Base-by-base conservation (phyloP, 805 yeast species). In the Saccharomycopsis babjevae region DNA sequence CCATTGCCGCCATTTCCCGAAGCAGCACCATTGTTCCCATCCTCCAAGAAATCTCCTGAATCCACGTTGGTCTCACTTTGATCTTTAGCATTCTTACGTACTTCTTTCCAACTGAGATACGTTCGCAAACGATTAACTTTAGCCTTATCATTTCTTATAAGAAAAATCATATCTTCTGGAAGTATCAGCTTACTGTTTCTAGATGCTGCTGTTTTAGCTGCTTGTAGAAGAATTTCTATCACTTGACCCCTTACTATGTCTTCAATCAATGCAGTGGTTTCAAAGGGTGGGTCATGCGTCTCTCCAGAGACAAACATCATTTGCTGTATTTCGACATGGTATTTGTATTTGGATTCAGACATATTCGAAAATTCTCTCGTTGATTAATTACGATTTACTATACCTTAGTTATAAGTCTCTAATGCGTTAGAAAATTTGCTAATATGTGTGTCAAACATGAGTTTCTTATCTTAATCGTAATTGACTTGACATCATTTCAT, bases 291-390 rank as follows among this genome's bases (percentile, higher is more conserved):
- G 68, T 94, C 99, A 66, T 88, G 89, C 0, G 94, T 83, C 71
- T 94, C 98, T 1, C 99, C 99, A 60, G 87, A 81, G 60, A 94
- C 99, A 77, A 94, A 94, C 99, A 94, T 94, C 99, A 94, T 94
- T 76, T 89, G 94, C 73, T 94, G 99, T 68, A 94, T 94, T 75
- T 94, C 99, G 43, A 88, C 82, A 61, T 96, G 78, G 72, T 93
- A 94, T 69, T 86, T 84, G 75, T 88, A 85, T 70, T 83, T 83
- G 5, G 52, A 46, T 22, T 46, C 52, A 8, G 52, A 46, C 52
- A 46, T 46, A 6, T 13, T 22, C 8, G 6, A 46, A 22, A 8
- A 46, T 22, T 10, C 5, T 10, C 11, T 25, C 20, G 7, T 25
- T 28, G 30, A 4, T 46, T 22, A 25, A 1, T 1, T 42, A 10